A percentile compares a stretch with the other conserved stretches of the same genome.
Conservation (phyloP, 352 stramenopile genomes). For the Pythium dissotocum region DNA sequence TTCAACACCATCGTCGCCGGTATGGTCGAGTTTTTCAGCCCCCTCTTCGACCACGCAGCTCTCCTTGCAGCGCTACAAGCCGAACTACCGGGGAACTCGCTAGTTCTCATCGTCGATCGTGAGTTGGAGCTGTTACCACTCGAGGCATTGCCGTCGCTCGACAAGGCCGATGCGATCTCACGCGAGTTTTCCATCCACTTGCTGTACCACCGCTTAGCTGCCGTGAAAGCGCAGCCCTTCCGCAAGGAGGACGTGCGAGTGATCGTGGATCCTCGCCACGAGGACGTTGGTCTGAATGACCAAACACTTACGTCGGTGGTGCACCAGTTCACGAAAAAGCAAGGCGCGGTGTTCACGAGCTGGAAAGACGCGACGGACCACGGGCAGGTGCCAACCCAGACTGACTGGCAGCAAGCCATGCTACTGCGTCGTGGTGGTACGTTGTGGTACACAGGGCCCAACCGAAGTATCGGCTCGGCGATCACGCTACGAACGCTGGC, state of each 20-base stretch:
- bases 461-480: slow-evolving; percentile 59
- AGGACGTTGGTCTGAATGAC: slow-evolving; percentile 44
- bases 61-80: slow-evolving; percentile 41
- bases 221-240: slow-evolving; percentile 54
- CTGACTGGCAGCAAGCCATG: slow-evolving; percentile 71
- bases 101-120: slow-evolving; percentile 59
- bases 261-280: slow-evolving; percentile 61
- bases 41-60: slow-evolving; percentile 55
- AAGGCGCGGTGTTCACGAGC: slow-evolving; percentile 27
- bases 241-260: slow-evolving; percentile 60
- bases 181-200: slow-evolving; percentile 79
- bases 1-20: slow-evolving; percentile 52
- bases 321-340: slow-evolving; percentile 40
- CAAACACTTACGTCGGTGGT: slow-evolving; percentile 49
- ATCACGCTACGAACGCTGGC: slow-evolving; percentile 44
- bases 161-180: slow-evolving; percentile 49
- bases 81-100: slow-evolving; percentile 43
- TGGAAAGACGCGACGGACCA: slow-evolving; percentile 73
- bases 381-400: slow-evolving; percentile 54
- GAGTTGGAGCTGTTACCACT: slow-evolving; percentile 53
- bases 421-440: slow-evolving; percentile 52
- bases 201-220: slow-evolving; percentile 48
- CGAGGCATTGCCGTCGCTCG: slow-evolving; percentile 47
- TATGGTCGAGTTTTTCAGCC: slow-evolving; percentile 43
- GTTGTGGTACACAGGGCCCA: slow-evolving; percentile 74